phyloP scores from a whole-genome alignment of 352 stramenopile genomes.

The Phytopythium oedochilum region DNA sequence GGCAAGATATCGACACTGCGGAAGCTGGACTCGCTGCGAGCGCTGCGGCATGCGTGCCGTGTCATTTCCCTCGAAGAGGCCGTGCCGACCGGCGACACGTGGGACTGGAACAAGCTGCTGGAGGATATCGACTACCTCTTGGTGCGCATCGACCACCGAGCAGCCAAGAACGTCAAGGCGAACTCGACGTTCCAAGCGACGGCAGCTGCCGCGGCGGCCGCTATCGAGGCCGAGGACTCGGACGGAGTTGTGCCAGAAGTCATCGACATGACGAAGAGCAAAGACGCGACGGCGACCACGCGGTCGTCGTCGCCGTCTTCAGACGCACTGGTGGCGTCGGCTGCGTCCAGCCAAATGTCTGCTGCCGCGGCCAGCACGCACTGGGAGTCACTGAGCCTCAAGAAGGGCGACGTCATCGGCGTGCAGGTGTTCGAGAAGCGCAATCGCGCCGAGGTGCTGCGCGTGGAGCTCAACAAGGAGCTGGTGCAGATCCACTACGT shows the following conservation, averaged over 20 bases:
- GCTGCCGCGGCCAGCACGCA: conserved; percentile 30
- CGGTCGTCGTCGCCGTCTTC: background rate
- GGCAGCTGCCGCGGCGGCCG: conserved; percentile 16
- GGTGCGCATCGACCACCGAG: conserved; percentile 47
- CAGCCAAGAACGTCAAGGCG: conserved; percentile 27
- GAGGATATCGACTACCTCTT: conserved; percentile 71
- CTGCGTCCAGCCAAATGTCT: conserved; percentile 1
- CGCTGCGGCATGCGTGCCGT: conserved; percentile 53
- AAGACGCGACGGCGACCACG: background rate
- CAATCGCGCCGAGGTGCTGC: conserved; percentile 58
- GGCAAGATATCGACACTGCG: conserved; percentile 38
- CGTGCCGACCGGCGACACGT: conserved; percentile 65
- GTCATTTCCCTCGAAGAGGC: conserved; percentile 66
- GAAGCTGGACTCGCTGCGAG: conserved; percentile 62
- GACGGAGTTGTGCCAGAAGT: conserved; percentile 14
- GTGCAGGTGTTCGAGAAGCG: conserved; percentile 77
- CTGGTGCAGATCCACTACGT: conserved; percentile 78
- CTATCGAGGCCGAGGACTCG: conserved; percentile 19
- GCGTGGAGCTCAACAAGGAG: conserved; percentile 63
- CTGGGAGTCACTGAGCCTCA: conserved; percentile 58
- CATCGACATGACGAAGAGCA: background rate
- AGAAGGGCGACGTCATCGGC: conserved; percentile 59
- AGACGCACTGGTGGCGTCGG: background rate
- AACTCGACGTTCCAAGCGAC: conserved; percentile 23
- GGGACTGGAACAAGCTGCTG: conserved; percentile 76